phyloP scores from a whole-genome alignment of 164 flowering plant species.

The Stephania japonica region DNA sequence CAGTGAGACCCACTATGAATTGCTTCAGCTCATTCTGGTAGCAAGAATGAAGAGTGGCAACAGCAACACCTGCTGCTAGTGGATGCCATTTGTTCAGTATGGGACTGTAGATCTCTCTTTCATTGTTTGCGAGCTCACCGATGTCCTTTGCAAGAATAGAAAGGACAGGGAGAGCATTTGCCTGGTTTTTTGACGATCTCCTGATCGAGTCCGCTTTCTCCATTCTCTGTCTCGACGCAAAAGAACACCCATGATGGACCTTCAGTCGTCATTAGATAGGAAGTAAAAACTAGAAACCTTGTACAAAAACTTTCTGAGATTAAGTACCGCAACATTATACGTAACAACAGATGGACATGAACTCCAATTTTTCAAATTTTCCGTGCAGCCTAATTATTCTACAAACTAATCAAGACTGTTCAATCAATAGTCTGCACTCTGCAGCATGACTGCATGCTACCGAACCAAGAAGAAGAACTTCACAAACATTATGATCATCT shows the following conservation, averaged over 20 bases:
- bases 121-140: constrained; percentile 55
- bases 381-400: not conserved
- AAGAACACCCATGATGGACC: not conserved
- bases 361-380: too few species aligned
- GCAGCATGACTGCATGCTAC: not conserved
- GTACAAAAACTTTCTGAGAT: too few species aligned
- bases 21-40: constrained; percentile 74
- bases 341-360: too few species aligned
- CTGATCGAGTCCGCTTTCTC: constrained; percentile 51
- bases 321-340: too few species aligned
- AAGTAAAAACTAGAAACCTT: too few species aligned
- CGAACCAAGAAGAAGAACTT: not conserved
- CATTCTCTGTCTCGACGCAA: constrained; percentile 50
- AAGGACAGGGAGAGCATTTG: constrained; percentile 47
- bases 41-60: constrained; percentile 86
- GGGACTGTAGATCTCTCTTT: constrained; percentile 74
- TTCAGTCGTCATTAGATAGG: too few species aligned
- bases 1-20: constrained; percentile 52
- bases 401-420: not conserved
- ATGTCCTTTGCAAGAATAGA: constrained; percentile 67
- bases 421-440: not conserved
- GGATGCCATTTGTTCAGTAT: constrained; percentile 80
- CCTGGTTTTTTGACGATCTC: constrained; percentile 34
- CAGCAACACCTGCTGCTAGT: constrained; percentile 86
- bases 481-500: too few species aligned